These are phyloP conservation scores for Rhodotorula graminis DNA, from an alignment of 768 basidiomycete genomes.

Conservation along the genomic window DNA sequence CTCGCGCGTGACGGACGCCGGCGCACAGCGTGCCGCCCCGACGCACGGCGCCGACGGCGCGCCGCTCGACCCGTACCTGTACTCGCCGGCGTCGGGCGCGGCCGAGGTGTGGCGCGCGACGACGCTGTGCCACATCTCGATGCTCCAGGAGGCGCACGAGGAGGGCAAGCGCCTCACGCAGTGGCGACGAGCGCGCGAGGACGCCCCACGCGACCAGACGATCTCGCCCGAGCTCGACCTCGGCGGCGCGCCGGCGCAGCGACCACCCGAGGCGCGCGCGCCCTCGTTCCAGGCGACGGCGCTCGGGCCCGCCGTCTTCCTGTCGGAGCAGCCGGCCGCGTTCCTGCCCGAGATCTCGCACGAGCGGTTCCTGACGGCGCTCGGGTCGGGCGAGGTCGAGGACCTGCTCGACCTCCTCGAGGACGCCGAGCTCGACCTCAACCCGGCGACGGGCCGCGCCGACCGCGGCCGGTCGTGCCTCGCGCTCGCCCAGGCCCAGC, in stretches of 20 bases:
- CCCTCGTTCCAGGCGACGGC: slow-evolving; percentile 36
- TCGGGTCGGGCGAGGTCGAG: slow-evolving; percentile 17
- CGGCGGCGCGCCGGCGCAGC: not conserved
- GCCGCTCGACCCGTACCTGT: slow-evolving; percentile 20
- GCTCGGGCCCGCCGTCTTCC: slow-evolving; percentile 34
- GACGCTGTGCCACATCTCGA: slow-evolving; percentile 38
- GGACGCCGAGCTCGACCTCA: slow-evolving; percentile 5
- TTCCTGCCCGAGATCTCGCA: slow-evolving; percentile 18
- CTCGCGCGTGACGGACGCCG: slow-evolving; percentile 28
- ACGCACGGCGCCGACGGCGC: not conserved
- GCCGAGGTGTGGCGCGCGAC: slow-evolving; percentile 31
- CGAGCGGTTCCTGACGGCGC: slow-evolving; percentile 19
- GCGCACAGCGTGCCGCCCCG: slow-evolving; percentile 1
- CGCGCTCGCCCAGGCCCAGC: slow-evolving; percentile 20
- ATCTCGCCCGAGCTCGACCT: not conserved
- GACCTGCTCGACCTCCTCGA: slow-evolving; percentile 24
- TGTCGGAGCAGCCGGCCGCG: slow-evolving; percentile 6
- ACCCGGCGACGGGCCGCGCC: not conserved
- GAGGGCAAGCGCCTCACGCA: slow-evolving; percentile 2
- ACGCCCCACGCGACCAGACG: not conserved
- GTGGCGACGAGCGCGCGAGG: not conserved
- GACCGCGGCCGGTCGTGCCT: slow-evolving; percentile 12
- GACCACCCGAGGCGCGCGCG: slow-evolving; percentile 3
- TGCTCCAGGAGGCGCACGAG: slow-evolving; percentile 22
- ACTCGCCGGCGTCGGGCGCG: slow-evolving; percentile 23